Evolutionary conservation across 1,139 yeast genomes (phyloP), one percentile per base, ranked within the genome.

Genomic region (Arxiozyma heterogenica): DNA sequence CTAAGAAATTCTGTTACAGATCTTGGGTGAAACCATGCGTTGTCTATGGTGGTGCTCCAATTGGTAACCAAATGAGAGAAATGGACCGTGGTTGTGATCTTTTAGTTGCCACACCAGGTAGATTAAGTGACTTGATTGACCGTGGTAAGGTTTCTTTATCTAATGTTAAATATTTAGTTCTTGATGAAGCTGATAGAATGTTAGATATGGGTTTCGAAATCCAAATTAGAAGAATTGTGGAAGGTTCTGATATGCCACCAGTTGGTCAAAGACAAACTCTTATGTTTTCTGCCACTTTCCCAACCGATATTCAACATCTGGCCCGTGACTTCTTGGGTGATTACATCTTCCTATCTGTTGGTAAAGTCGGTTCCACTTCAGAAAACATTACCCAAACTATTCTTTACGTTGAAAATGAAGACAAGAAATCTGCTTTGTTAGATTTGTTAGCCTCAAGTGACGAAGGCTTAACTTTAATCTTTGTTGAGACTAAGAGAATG

Each of bases 191-290:
- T 70, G 98, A 93, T 76, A 88, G 98, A 80, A 93, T 93, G 98
- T 83, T 93, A 76, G 98, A 93, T 84, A 93, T 93, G 98, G 98
- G 98, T 80, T 93, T 93, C 76, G 98, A 93, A 79, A 98, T 98
- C 61, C 98, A 93, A 80, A 93, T 93, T 71, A 88, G 98, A 81
- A 88, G 91, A 72, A 91, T 93, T 70, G 98, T 93, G 59, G 96
- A 93, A 75, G 95, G 87, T 64, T 91, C 94, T 78, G 97, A 89
- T 72, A 91, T 91, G 98, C 96, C 98, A 59, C 84, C 80, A 62
- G 95, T 88, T 56, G 77, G 81, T 59, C 80, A 86, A 67, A 86
- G 98, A 78, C 98, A 93, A 78, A 93, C 98, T 43, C 82, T 93
- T 69, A 89, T 93, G 96, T 93, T 93, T 77, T 89, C 96, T 48